Evolutionary conservation across 208 protist genomes (phyloP), one percentile per base, ranked within the genome.

Genomic region (Acanthamoeba sp.): DNA sequence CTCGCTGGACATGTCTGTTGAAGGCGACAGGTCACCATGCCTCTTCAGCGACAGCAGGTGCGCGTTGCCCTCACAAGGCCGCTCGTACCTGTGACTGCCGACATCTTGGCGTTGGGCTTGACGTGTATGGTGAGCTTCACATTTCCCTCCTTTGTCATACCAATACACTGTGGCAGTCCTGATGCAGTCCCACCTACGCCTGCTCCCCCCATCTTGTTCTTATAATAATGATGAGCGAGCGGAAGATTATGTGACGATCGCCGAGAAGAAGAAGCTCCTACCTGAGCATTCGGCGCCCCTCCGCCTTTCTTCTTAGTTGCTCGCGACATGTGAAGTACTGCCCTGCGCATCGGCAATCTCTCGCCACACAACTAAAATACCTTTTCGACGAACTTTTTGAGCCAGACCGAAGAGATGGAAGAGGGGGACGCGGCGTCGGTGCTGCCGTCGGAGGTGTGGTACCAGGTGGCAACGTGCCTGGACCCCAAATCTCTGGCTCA

Each of bases 51-150:
- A 73, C 7, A 73, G 38, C 36, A 32, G 42, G 69, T 80, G 36
- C 16, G 71, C 59, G n/a, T n/a, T 62, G 22, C 55, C 22, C n/a
- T n/a, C n/a, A n/a, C n/a, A n/a, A n/a, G n/a, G n/a, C n/a, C n/a
- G n/a, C n/a, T n/a, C n/a, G n/a, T 38, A 90, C 84, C 84, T 18
- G 85, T 91, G 36, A 91, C 36, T 22, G 85, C 85, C 7, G 85
- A 91, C 27, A 10, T 64, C 42, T 91, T 91, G 85, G 85, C 85
- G 32, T 91, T 91, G 34, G 85, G 85, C 40, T 91, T 91, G 24
- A 71, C 85, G 38, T 73, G 59, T 5, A 91, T 24, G 45, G 45
- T 87, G 78, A 87, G 78, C 45, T 59, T 50, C 78, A 87, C 78
- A 45, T 80, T 40, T 14, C 69, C 69, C 14, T 80, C 69, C 69